phyloP scores from a whole-genome alignment of 768 basidiomycete species.

The Mrakia hoshinonis region DNA sequence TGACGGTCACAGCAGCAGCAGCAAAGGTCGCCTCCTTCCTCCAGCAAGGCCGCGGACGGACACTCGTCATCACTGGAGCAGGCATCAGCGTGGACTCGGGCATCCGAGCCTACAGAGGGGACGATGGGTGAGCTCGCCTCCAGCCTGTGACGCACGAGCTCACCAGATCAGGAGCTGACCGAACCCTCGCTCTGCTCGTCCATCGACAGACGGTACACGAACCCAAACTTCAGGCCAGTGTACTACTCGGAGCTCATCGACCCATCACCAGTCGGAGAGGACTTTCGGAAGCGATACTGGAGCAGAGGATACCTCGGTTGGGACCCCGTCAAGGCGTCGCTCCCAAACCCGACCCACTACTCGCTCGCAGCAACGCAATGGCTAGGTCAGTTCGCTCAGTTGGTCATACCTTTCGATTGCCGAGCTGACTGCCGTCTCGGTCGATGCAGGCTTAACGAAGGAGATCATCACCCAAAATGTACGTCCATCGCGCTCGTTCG shows the following conservation, averaged over 20 bases:
- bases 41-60: slow-evolving; percentile 51
- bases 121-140: slow-evolving; percentile 14
- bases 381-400: slow-evolving; percentile 40
- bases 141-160: slow-evolving; percentile 46
- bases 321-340: slow-evolving; percentile 68
- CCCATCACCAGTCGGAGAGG: background rate
- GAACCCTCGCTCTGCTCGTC: slow-evolving; percentile 18
- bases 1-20: slow-evolving; percentile 51
- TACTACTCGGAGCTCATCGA: slow-evolving; percentile 7
- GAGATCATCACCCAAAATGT: slow-evolving; percentile 57
- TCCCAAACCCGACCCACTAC: slow-evolving; percentile 81
- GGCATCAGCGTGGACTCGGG: slow-evolving; percentile 94
- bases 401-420: background rate
- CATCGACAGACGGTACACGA: slow-evolving; percentile 28
- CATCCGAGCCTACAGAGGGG: slow-evolving; percentile 83
- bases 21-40: slow-evolving; percentile 60
- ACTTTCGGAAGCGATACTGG: slow-evolving; percentile 28
- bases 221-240: slow-evolving; percentile 40
- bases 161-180: slow-evolving; percentile 30
- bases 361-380: slow-evolving; percentile 75
- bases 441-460: slow-evolving; percentile 43
- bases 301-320: slow-evolving; percentile 47
- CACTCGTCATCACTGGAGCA: slow-evolving; percentile 72
- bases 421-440: background rate
- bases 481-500: slow-evolving; percentile 5